Percentiles rank a stretch among this genome's conserved stretches.
Conservation (phyloP, 768 basidiomycete genomes). For the Saitozyma podzolica region DNA sequence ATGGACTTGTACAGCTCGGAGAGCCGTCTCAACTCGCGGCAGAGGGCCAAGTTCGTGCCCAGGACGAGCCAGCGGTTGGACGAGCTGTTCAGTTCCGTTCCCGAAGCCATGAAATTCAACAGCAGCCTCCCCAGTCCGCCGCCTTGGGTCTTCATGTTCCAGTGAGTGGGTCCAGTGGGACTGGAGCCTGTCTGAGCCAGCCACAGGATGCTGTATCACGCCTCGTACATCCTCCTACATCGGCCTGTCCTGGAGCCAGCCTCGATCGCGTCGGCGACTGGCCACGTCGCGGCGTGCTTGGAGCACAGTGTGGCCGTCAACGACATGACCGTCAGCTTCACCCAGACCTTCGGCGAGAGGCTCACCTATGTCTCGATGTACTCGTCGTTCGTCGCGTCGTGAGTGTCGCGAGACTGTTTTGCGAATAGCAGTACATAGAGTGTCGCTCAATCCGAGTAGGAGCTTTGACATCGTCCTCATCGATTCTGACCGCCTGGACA, state of each 20-base stretch:
- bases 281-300: slow-evolving; percentile 5
- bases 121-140: slow-evolving; percentile 4
- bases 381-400: slow-evolving; percentile 18
- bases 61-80: slow-evolving; percentile 7
- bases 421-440: too few relatives aligned
- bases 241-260: slow-evolving; percentile 4
- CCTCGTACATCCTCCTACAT: slow-evolving; percentile 18
- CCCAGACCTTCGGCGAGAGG: slow-evolving; percentile 11
- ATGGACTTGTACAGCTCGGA: slow-evolving; percentile 16
- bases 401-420: not conserved
- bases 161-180: slow-evolving; percentile 1
- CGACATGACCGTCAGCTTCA: slow-evolving; percentile 10
- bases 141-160: slow-evolving; percentile 16
- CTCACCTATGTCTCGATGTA: slow-evolving; percentile 14
- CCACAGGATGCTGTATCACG: slow-evolving; percentile 16
- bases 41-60: slow-evolving; percentile 7
- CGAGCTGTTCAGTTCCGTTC: slow-evolving; percentile 11
- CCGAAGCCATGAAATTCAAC: not conserved
- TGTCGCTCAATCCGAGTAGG: not conserved
- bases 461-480: slow-evolving; percentile 15
- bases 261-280: slow-evolving; percentile 6
- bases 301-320: slow-evolving; percentile 9
- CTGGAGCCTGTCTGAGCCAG: too few relatives aligned
- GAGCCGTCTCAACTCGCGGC: not conserved
- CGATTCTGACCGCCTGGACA: not conserved